Base-by-base conservation (phyloP, 2,329 filamentous ascomycete species). In the Stagonosporopsis vannaccii region DNA sequence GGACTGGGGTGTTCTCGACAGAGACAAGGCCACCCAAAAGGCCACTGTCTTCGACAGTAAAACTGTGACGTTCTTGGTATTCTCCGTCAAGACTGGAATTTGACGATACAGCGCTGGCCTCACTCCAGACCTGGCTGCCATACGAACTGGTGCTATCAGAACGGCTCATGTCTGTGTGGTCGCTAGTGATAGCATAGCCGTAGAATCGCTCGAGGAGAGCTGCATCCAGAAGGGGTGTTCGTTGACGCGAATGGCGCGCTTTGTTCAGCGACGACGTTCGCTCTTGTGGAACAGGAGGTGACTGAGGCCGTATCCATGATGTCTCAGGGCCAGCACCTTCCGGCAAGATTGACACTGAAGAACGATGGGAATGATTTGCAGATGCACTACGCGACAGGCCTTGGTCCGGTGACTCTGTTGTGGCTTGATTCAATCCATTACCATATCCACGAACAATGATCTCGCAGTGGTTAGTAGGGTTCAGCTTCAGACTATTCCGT, bases 401-500 rank as follows among this genome's bases (percentile, higher is more conserved):
- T 8, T 41, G 41, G 11, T 48, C 45, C 2, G 60, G 41, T 26
- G 61, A 43, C 4, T 46, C 53, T 19, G 58, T 23, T 3, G 59
- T 58, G 6, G 65, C 59, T 28, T 67, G 61, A 25, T 73, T 75
- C 17, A 72, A 51, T 0, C 72, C 76, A 26, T 77, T 76, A 12
- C 74, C 75, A 42, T 77, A 77, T 1, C 75, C 74, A 25, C 76
- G 73, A 1, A 78, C 68, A 8, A 78, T 56, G 25, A 76, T 77
- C 39, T 79, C 74, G 53, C 70, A 75, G 51, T 67, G 62, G 7
- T 64, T 48, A 12, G 61, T 52, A 5, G 66, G 43, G 42, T 71
- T 72, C 30, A 64, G 36, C 19, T 47, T 62, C 22, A 70, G 35
- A 46, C 68, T 74, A 33, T 72, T 74, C 15, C 70, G 61, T 30